Conservation (phyloP, 352 stramenopile species). For the Pythium periplocum region DNA sequence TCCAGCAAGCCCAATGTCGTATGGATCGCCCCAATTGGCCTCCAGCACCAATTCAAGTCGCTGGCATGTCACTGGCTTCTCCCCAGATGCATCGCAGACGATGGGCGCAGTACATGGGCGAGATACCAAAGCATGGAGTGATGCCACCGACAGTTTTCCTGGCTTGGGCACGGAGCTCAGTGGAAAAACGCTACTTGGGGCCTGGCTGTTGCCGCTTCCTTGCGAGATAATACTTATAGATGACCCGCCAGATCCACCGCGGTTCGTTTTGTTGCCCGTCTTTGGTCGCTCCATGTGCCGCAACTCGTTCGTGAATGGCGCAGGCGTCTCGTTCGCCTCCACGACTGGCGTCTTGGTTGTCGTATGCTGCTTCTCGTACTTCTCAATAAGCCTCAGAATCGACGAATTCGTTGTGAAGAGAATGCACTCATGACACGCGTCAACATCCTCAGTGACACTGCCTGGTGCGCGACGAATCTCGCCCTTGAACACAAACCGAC, state of each 20-base stretch:
- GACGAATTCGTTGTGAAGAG: slow-evolving; percentile 75
- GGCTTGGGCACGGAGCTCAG: slow-evolving; percentile 38
- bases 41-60: slow-evolving; percentile 49
- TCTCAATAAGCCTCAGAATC: slow-evolving; percentile 77
- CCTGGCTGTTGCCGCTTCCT: background rate
- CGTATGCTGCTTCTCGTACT: slow-evolving; percentile 53
- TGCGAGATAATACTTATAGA: background rate
- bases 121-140: background rate
- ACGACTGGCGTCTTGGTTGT: background rate
- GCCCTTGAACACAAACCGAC: slow-evolving; percentile 70
- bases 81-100: slow-evolving; percentile 28
- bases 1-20: slow-evolving; percentile 54
- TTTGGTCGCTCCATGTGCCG: slow-evolving; percentile 40
- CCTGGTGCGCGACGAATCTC: slow-evolving; percentile 67
- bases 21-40: slow-evolving; percentile 69
- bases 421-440: slow-evolving; percentile 77
- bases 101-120: slow-evolving; percentile 64
- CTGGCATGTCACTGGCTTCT: slow-evolving; percentile 42
- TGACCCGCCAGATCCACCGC: slow-evolving; percentile 12
- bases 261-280: slow-evolving; percentile 38
- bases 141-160: slow-evolving; percentile 9
- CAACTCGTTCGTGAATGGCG: slow-evolving; percentile 9
- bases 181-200: slow-evolving; percentile 14
- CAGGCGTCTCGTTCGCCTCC: background rate
- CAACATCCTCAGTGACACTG: slow-evolving; percentile 48